A percentile compares a stretch with the other conserved stretches of the same genome.
Conservation (phyloP, 2,329 filamentous ascomycete genomes). For the Sporothrix euskadiensis region DNA sequence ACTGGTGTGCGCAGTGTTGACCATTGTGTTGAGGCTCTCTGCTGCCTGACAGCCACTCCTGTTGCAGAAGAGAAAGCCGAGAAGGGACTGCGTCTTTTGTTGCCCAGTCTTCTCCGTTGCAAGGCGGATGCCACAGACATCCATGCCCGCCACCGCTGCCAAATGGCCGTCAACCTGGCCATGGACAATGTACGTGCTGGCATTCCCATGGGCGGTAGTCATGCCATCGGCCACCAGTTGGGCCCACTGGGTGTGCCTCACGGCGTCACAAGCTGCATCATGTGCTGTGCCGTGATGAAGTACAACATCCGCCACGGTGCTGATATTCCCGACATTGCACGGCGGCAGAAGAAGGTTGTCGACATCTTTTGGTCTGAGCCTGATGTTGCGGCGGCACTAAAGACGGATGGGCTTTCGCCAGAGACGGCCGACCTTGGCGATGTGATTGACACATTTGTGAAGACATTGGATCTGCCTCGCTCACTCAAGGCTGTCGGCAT, state of each 20-base stretch:
- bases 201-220: background rate
- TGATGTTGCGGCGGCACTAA: background rate
- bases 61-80: background rate
- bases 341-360: background rate
- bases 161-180: constrained; percentile 17
- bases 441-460: background rate
- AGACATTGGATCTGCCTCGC: background rate
- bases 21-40: background rate
- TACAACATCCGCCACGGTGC: background rate
- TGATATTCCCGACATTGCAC: background rate
- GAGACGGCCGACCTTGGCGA: background rate
- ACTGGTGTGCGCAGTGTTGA: background rate
- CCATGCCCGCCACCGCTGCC: background rate
- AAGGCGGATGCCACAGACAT: background rate
- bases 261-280: background rate
- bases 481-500: background rate
- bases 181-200: constrained; percentile 14
- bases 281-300: background rate
- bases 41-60: background rate
- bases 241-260: background rate
- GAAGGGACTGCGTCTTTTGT: background rate
- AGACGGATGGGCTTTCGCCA: background rate
- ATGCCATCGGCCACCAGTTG: constrained; percentile 9
- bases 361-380: background rate
- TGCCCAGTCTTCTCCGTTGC: background rate